phyloP scores from a whole-genome alignment of 768 basidiomycete species.

The Pisolithus orientalis region DNA sequence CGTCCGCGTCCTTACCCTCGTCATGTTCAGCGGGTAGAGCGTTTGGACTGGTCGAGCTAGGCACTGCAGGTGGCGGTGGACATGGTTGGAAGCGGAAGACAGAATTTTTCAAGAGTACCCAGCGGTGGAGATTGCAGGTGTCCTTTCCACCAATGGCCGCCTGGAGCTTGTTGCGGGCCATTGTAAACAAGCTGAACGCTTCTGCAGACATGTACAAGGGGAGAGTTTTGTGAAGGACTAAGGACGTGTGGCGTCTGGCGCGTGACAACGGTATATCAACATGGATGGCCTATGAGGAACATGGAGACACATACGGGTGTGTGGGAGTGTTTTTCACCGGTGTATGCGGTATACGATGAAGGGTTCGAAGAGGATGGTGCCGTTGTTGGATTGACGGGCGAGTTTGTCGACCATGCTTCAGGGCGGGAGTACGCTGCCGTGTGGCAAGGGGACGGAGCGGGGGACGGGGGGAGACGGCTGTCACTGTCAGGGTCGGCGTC shows the following conservation, averaged over 20 bases:
- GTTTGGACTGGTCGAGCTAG: conserved; percentile 13
- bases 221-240: conserved; percentile 3
- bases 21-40: conserved; percentile 30
- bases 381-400: conserved; percentile 75
- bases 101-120: conserved; percentile 86
- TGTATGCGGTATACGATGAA: conserved; percentile 87
- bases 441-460: conserved; percentile 20
- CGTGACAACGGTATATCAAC: background rate
- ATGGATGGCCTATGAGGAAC: conserved; percentile 3
- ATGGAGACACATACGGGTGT: conserved; percentile 14
- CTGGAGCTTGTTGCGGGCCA: conserved; percentile 73
- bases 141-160: conserved; percentile 55
- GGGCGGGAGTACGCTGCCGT: conserved; percentile 24
- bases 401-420: conserved; percentile 79
- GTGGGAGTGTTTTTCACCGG: conserved; percentile 30
- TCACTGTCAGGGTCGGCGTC: conserved; percentile 9
- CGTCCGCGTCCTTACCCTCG: conserved; percentile 44
- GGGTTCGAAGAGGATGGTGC: conserved; percentile 82
- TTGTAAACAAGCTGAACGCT: conserved; percentile 44
- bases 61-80: conserved; percentile 25
- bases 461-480: conserved; percentile 1
- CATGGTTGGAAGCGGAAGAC: conserved; percentile 49
- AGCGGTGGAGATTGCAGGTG: conserved; percentile 73
- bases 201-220: conserved; percentile 41
- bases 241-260: conserved; percentile 13